Conservation (phyloP, 345 rosid species). For the Schrenkiella parvula region DNA sequence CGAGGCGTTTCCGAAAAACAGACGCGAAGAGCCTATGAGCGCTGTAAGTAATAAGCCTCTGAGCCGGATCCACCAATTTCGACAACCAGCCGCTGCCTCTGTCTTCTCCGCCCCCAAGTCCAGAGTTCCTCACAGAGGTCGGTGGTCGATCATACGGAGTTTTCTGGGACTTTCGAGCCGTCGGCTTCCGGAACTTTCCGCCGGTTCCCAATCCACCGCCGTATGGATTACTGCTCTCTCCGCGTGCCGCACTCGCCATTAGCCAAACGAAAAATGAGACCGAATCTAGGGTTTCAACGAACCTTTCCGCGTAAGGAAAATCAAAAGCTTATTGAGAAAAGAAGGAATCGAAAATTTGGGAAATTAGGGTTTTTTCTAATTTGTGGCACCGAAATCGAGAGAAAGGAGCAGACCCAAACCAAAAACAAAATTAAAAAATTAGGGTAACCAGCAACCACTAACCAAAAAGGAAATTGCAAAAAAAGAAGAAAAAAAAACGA, state of each 20-base stretch:
- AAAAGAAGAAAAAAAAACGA: slow-evolving; percentile 5
- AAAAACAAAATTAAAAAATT: neutral
- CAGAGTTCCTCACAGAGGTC: slow-evolving; percentile 42
- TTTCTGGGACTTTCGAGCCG: slow-evolving; percentile 44
- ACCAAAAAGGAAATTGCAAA: neutral
- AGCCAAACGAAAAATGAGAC: slow-evolving; percentile 10
- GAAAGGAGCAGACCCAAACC: neutral
- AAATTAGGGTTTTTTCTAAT: slow-evolving; percentile 49
- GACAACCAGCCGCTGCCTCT: slow-evolving; percentile 65
- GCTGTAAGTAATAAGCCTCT: slow-evolving; percentile 61
- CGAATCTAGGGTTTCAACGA: slow-evolving; percentile 41
- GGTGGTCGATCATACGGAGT: slow-evolving; percentile 84
- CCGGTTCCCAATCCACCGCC: slow-evolving; percentile 47
- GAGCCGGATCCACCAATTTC: slow-evolving; percentile 92
- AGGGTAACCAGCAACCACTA: slow-evolving; percentile 3
- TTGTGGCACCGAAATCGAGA: slow-evolving; percentile 28
- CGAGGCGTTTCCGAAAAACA: slow-evolving; percentile 72
- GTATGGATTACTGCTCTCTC: slow-evolving; percentile 37
- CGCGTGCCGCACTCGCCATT: slow-evolving; percentile 53
- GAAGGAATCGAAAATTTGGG: neutral
- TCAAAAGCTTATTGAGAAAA: slow-evolving; percentile 18
- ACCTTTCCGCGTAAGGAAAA: slow-evolving; percentile 26
- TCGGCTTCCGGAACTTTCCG: slow-evolving; percentile 70
- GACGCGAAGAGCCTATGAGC: slow-evolving; percentile 77
- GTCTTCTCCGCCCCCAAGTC: slow-evolving; percentile 17